Evolutionary conservation across 2,329 filamentous ascomycete species (phyloP).

Genomic region (Penicillium thymicola): DNA sequence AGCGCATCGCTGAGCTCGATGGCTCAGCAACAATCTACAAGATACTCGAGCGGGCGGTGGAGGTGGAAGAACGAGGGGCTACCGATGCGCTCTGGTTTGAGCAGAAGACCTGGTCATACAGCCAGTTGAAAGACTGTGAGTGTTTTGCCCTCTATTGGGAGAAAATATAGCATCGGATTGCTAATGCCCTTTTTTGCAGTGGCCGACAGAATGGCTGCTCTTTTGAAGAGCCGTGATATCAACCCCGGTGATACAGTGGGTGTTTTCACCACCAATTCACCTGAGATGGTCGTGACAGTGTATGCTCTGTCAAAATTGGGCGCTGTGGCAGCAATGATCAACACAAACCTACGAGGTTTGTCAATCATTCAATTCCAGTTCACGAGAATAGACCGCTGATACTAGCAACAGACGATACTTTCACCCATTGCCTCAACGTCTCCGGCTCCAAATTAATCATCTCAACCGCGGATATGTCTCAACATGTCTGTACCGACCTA

Average conservation of each 20-base stretch:
- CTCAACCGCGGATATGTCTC: slow-evolving; percentile 45
- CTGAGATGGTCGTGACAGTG: slow-evolving; percentile 47
- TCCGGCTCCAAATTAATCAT: slow-evolving; percentile 42
- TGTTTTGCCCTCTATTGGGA: neutral
- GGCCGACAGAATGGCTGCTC: slow-evolving; percentile 44
- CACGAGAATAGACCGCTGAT: neutral
- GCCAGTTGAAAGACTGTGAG: slow-evolving; percentile 43
- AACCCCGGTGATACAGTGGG: slow-evolving; percentile 43
- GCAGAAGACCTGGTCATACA: slow-evolving; percentile 48
- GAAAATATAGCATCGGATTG: neutral
- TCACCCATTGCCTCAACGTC: slow-evolving; percentile 45
- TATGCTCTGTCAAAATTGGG: slow-evolving; percentile 48
- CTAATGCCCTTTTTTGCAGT: slow-evolving; percentile 29
- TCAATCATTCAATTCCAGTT: neutral
- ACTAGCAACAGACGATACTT: slow-evolving; percentile 39
- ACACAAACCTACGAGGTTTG: slow-evolving; percentile 47
- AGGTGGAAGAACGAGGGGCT: slow-evolving; percentile 38
- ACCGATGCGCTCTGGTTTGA: slow-evolving; percentile 50
- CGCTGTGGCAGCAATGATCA: slow-evolving; percentile 46
- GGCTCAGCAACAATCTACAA: slow-evolving; percentile 43
- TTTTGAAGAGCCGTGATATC: slow-evolving; percentile 40
- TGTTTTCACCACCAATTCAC: slow-evolving; percentile 50
- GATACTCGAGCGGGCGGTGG: slow-evolving; percentile 43
- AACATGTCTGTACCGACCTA: slow-evolving; percentile 33
- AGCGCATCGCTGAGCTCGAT: slow-evolving; percentile 38